phyloP scores from a whole-genome alignment of 164 flowering plant species.

The Magnolia sinica region DNA sequence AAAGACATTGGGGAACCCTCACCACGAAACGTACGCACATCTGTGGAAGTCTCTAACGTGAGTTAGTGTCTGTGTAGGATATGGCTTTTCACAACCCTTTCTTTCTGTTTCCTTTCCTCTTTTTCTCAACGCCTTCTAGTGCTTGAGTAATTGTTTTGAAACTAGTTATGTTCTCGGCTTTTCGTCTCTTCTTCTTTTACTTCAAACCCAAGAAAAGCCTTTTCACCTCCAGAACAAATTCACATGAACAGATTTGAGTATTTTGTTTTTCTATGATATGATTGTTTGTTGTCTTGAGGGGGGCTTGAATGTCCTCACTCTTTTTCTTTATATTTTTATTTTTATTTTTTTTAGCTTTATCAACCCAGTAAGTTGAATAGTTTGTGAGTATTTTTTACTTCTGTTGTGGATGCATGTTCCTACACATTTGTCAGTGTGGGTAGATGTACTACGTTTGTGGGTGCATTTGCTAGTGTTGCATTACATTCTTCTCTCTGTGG shows the following conservation, averaged over 20 bases:
- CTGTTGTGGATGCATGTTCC: too few species aligned
- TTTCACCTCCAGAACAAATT: neutral
- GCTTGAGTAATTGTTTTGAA: neutral
- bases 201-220: neutral
- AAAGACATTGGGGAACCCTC: slow-evolving; percentile 60
- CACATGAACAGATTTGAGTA: neutral
- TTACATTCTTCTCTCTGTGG: neutral
- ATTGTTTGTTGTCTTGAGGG: too few species aligned
- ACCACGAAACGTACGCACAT: slow-evolving; percentile 42
- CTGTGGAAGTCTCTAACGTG: slow-evolving; percentile 60
- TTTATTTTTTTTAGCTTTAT: too few species aligned
- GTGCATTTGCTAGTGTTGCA: neutral
- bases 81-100: neutral
- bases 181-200: neutral
- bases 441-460: neutral
- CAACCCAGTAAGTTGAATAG: too few species aligned
- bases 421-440: neutral
- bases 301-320: too few species aligned
- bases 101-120: neutral
- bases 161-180: neutral
- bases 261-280: too few species aligned
- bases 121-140: neutral
- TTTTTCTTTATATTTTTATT: too few species aligned
- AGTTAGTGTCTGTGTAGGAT: slow-evolving; percentile 15
- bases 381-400: too few species aligned